A percentile compares a stretch with the other conserved stretches of the same genome.
Evolutionary conservation across 164 flowering plant species (phyloP).

Genomic region (Stephania japonica): DNA sequence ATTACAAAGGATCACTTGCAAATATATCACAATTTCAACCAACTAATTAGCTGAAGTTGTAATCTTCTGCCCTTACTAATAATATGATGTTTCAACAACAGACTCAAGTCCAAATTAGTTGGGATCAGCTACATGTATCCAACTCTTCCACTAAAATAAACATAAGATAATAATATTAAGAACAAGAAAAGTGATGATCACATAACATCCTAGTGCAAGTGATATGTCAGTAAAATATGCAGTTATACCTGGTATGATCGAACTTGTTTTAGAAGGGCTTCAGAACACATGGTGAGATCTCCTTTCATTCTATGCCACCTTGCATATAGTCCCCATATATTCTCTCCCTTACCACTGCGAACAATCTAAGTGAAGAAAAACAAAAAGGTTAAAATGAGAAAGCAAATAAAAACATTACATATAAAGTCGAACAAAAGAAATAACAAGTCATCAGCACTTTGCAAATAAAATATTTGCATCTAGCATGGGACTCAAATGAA

Average conservation of each 20-base stretch:
- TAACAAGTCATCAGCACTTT: not conserved
- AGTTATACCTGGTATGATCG: constrained; percentile 72
- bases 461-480: not conserved
- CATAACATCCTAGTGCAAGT: not conserved
- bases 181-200: not conserved
- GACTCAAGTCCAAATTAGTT: too few species aligned
- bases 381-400: constrained; percentile 5
- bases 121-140: not conserved
- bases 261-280: constrained; percentile 90
- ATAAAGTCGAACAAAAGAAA: not conserved
- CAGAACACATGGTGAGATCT: constrained; percentile 77
- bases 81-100: too few species aligned
- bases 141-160: not conserved
- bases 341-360: constrained; percentile 50
- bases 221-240: not conserved
- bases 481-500: not conserved
- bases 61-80: too few species aligned
- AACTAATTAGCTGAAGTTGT: too few species aligned
- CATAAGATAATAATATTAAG: not conserved
- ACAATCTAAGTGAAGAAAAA: constrained; percentile 38
- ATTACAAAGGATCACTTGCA: too few species aligned
- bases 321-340: constrained; percentile 88
- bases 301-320: constrained; percentile 90
- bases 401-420: not conserved
- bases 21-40: too few species aligned